phyloP scores from a whole-genome alignment of 495 filamentous ascomycete genomes.

The Trichoderma reesei region DNA sequence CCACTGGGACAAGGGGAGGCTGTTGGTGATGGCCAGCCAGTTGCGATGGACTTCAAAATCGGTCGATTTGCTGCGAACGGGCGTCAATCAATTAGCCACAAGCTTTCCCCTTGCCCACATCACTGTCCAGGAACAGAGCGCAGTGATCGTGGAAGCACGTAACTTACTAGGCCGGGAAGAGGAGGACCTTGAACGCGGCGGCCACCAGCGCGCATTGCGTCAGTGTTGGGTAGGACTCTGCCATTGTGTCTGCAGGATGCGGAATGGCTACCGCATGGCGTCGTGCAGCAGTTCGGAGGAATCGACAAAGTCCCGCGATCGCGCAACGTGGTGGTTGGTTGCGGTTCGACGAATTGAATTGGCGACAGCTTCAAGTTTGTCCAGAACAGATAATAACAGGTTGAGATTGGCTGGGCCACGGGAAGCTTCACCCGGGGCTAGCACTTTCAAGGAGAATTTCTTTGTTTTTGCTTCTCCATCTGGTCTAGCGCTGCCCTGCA shows the following conservation, averaged over 20 bases:
- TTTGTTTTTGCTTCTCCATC: not conserved
- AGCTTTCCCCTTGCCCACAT: no score
- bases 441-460: no score
- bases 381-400: no score
- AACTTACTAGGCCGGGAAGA: slow-evolving; percentile 93
- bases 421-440: no score
- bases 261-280: not conserved
- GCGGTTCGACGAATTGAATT: no score
- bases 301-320: not conserved
- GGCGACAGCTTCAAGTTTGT: no score
- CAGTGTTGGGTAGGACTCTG: slow-evolving; percentile 73
- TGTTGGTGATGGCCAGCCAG: slow-evolving; percentile 92
- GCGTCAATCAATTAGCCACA: no score
- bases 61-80: slow-evolving; percentile 74
- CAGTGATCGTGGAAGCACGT: not conserved
- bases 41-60: slow-evolving; percentile 98
- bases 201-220: slow-evolving; percentile 79
- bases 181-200: slow-evolving; percentile 82
- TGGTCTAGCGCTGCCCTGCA: not conserved
- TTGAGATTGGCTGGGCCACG: no score
- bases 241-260: slow-evolving; percentile 47
- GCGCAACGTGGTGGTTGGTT: not conserved
- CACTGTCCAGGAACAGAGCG: not conserved
- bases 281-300: not conserved
- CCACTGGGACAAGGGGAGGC: slow-evolving; percentile 79